phyloP scores from a whole-genome alignment of 441 rosid species.

The Isatis lusitanica region DNA sequence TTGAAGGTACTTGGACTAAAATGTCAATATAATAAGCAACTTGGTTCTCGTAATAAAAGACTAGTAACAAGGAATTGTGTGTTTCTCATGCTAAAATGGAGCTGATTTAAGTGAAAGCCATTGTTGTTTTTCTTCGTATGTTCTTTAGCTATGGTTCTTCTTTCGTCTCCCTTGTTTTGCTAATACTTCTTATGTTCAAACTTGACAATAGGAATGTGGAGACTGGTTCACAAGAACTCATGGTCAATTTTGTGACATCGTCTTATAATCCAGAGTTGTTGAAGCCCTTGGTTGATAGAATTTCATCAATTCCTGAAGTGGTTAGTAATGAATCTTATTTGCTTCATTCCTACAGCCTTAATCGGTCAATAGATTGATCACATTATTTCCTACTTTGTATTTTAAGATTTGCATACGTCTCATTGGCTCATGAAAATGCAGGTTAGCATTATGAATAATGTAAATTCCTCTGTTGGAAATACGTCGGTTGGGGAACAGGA shows the following conservation, averaged over 20 bases:
- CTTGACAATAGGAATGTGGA: slow-evolving; percentile 54
- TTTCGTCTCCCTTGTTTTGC: background rate
- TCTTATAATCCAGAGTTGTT: slow-evolving; percentile 81
- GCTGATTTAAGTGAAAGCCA: background rate
- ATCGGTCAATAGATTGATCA: background rate
- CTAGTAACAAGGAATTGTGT: background rate
- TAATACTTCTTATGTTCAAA: slow-evolving; percentile 1
- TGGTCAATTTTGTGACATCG: slow-evolving; percentile 95
- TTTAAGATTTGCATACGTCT: background rate
- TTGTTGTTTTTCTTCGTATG: background rate
- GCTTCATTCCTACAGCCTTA: background rate
- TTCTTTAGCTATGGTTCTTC: background rate
- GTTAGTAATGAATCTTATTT: slow-evolving; percentile 43
- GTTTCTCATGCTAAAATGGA: background rate
- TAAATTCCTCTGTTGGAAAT: slow-evolving; percentile 87
- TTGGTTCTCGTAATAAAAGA: background rate
- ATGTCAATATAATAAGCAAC: background rate
- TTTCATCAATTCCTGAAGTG: slow-evolving; percentile 82
- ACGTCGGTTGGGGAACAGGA: slow-evolving; percentile 90
- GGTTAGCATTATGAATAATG: slow-evolving; percentile 88
- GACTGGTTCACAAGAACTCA: slow-evolving; percentile 70
- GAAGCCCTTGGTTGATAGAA: slow-evolving; percentile 73
- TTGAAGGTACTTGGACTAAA: slow-evolving; percentile 29
- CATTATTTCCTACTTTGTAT: background rate
- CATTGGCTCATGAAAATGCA: slow-evolving; percentile 33